Conservation (phyloP, 768 basidiomycete species). For the Macrolepiota dolichaula region DNA sequence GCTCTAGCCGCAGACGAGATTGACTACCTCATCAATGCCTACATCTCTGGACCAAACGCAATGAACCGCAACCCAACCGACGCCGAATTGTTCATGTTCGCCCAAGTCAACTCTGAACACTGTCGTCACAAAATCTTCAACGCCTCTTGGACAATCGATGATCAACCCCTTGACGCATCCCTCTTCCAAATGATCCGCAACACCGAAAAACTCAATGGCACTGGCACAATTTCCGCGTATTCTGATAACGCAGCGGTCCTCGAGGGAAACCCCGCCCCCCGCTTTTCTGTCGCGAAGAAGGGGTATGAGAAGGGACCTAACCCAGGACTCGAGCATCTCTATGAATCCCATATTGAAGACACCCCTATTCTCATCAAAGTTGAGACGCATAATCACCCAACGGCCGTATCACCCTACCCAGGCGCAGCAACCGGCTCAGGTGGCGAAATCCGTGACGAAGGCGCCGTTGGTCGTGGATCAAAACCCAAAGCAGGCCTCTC, state of each 20-base stretch:
- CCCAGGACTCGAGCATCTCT: conserved; percentile 33
- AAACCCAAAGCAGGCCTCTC: conserved; percentile 93
- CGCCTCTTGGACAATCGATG: conserved; percentile 92
- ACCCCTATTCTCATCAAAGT: conserved; percentile 95
- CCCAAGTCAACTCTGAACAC: conserved; percentile 99
- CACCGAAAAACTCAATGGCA: conserved; percentile 74
- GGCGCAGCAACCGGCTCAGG: conserved; percentile 99
- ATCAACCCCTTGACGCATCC: conserved; percentile 55
- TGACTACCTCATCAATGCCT: conserved; percentile 87
- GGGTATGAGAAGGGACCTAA: conserved; percentile 19
- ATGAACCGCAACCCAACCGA: conserved; percentile 89
- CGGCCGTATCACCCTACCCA: conserved; percentile 95
- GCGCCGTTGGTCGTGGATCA: conserved; percentile 91
- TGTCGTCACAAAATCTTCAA: conserved; percentile 99
- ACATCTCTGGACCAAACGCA: conserved; percentile 63
- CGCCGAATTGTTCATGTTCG: conserved; percentile 99
- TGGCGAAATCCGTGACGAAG: conserved; percentile 98
- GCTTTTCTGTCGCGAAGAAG: conserved; percentile 57
- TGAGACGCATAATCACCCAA: conserved; percentile 99
- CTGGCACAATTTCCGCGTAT: conserved; percentile 92
- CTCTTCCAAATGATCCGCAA: conserved; percentile 98
- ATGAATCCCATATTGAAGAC: conserved; percentile 58
- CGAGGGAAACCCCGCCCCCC: conserved; percentile 68
- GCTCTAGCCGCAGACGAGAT: conserved; percentile 90
- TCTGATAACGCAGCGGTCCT: conserved; percentile 98